Conservation (phyloP, 2,329 filamentous ascomycete species). For the Sarocladiaceae sp. region DNA sequence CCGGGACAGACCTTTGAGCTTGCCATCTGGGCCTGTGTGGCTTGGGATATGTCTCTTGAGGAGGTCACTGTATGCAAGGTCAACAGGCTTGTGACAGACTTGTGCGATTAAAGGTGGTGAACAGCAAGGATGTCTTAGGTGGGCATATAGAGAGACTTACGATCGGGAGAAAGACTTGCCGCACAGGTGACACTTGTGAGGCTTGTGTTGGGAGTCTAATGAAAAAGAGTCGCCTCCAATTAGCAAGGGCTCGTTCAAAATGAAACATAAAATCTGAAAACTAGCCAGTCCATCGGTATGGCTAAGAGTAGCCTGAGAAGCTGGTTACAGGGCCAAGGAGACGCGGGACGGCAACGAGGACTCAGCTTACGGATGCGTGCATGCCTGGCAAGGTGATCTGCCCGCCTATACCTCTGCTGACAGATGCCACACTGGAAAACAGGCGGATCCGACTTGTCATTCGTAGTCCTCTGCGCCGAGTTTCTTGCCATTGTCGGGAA, state of each 20-base stretch:
- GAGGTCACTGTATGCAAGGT: constrained; percentile 18
- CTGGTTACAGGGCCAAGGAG: no score
- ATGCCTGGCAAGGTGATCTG: constrained; percentile 28
- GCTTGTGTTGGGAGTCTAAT: constrained; percentile 27
- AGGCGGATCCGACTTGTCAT: neutral
- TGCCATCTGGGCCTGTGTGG: constrained; percentile 14
- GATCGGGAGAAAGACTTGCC: constrained; percentile 24
- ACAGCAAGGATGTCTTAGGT: no score
- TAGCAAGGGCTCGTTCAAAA: no score
- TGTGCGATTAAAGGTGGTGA: neutral
- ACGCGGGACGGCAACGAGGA: no score
- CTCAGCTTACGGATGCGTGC: constrained; percentile 26
- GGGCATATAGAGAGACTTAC: no score
- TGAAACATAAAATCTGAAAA: no score
- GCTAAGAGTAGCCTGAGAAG: no score
- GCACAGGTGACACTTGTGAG: constrained; percentile 24
- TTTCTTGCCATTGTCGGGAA: neutral
- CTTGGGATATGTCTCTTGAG: constrained; percentile 19
- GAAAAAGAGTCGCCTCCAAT: no score
- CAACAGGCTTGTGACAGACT: neutral
- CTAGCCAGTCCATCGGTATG: no score
- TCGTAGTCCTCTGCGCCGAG: neutral
- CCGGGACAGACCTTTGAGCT: constrained; percentile 8
- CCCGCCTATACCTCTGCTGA: constrained; percentile 22
- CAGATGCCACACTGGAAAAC: constrained; percentile 23